Conservation (phyloP, 257 asterid species). For the Primulina tabacum region DNA sequence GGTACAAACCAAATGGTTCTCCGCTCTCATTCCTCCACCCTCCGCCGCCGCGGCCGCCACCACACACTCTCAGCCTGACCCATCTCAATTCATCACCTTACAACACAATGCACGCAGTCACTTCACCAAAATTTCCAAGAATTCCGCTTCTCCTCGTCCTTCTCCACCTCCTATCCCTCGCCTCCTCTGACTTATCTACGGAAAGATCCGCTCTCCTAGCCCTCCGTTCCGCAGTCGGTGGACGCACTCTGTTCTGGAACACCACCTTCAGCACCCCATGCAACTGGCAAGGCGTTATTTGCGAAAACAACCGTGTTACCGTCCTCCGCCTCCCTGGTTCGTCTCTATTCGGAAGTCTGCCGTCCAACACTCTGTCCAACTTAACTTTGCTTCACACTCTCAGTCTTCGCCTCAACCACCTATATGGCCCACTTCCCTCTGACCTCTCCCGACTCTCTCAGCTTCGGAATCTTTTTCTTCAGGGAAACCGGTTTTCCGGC, state of each 20-base stretch:
- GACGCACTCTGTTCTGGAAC: constrained; percentile 69
- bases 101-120: background rate
- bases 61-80: constrained; percentile 13
- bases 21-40: constrained; percentile 8
- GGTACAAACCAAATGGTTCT: constrained; percentile 21
- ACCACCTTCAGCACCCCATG: constrained; percentile 48
- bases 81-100: background rate
- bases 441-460: constrained; percentile 45
- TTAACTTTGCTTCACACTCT: constrained; percentile 56
- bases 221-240: constrained; percentile 62
- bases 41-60: background rate
- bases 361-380: constrained; percentile 43
- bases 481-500: constrained; percentile 64
- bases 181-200: constrained; percentile 44
- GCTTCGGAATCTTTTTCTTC: constrained; percentile 65
- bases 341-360: constrained; percentile 57
- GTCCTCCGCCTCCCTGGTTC: constrained; percentile 72
- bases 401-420: constrained; percentile 71
- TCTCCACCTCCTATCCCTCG: constrained; percentile 22
- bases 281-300: constrained; percentile 63
- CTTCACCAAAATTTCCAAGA: background rate
- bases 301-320: constrained; percentile 57
- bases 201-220: constrained; percentile 62
- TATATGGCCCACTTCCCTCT: constrained; percentile 57
- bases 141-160: constrained; percentile 32